Evolutionary conservation across 352 stramenopile genomes (phyloP), one percentile per base, ranked within the genome.

Genomic region (Phytopythium mirpurense): DNA sequence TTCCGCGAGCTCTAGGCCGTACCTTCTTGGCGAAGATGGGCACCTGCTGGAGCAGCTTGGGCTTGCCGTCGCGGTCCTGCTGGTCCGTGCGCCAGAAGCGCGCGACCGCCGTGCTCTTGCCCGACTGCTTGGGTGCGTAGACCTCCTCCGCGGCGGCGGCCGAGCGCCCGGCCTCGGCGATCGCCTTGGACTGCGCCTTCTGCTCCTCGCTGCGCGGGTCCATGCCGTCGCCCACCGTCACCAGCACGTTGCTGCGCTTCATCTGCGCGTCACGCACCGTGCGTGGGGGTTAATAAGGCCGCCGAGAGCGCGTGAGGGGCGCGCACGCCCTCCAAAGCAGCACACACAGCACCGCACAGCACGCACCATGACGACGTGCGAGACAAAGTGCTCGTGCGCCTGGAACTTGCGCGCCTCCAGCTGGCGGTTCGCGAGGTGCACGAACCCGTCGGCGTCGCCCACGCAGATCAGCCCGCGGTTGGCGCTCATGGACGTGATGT

Each of bases 41-140:
- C 47, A 93, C 84, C 56, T 93, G 80, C 53, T 93, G 81, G 53
- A 95, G 58, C n/a, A 93, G 58, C 60, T 93, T 95, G 6, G 83
- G 84, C 29, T 84, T 83, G 16, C 84, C 84, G 54, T 95, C 84
- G 69, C 84, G 64, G 50, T 95, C 84, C 51, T 95, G 84, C 58
- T 90, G 83, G 60, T 95, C 84, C 43, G 81, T 95, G n/a, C 84
- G 81, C 84, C 84, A 95, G 51, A 95, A 80, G 29, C 84, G 84
- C 51, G 92, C 83, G 23, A 92, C 64, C 4, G 84, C 84, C 15
- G 80, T 91, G 49, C 53, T 85, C 35, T 86, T 82, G 6, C 74
- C 74, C n/a, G 74, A 68, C 34, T 70, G 73, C 53, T 87, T 86
- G 43, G 69, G 64, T 51, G 76, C 68, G 51, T 86, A 92, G 56